A percentile compares a stretch with the other conserved stretches of the same genome.
These are phyloP conservation scores for Bipolaris cookei DNA, from an alignment of 2,329 filamentous ascomycete genomes.

Conservation along the genomic window DNA sequence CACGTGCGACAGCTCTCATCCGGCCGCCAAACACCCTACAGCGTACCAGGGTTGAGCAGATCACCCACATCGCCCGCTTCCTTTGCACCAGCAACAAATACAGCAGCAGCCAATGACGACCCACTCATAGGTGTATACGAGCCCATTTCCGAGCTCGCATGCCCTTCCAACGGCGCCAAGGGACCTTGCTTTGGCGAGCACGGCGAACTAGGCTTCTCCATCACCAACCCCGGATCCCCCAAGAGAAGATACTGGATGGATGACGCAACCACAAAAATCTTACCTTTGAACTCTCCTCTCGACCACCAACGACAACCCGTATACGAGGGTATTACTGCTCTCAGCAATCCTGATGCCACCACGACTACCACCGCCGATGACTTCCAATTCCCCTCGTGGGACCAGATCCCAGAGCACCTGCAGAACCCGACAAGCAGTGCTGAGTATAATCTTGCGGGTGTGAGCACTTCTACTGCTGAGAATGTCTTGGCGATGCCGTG, in stretches of 20 bases:
- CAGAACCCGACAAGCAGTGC: constrained; percentile 33
- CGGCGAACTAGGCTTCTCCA: constrained; percentile 29
- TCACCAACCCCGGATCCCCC: constrained; percentile 6
- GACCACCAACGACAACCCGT: background rate
- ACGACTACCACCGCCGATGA: constrained; percentile 6
- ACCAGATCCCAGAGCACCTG: constrained; percentile 34
- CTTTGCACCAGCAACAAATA: constrained; percentile 17
- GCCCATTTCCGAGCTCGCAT: constrained; percentile 31
- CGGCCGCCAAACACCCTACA: constrained; percentile 23
- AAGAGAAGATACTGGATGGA: constrained; percentile 21
- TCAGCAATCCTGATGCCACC: constrained; percentile 6
- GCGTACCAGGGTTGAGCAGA: constrained; percentile 23
- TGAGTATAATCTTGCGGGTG: constrained; percentile 18
- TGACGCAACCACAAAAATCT: constrained; percentile 6
- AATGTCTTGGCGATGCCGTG: constrained; percentile 26
- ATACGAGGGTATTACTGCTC: constrained; percentile 13
- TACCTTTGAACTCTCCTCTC: constrained; percentile 6
- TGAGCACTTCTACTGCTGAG: constrained; percentile 12
- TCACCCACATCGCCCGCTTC: constrained; percentile 26
- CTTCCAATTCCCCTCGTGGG: constrained; percentile 39
- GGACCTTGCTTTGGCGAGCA: constrained; percentile 33
- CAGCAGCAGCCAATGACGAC: constrained; percentile 13
- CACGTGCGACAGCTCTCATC: constrained; percentile 23
- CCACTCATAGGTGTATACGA: constrained; percentile 19
- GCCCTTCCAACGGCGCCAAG: constrained; percentile 11